phyloP scores from a whole-genome alignment of 257 asterid genomes.

The Gentiana macrophylla region DNA sequence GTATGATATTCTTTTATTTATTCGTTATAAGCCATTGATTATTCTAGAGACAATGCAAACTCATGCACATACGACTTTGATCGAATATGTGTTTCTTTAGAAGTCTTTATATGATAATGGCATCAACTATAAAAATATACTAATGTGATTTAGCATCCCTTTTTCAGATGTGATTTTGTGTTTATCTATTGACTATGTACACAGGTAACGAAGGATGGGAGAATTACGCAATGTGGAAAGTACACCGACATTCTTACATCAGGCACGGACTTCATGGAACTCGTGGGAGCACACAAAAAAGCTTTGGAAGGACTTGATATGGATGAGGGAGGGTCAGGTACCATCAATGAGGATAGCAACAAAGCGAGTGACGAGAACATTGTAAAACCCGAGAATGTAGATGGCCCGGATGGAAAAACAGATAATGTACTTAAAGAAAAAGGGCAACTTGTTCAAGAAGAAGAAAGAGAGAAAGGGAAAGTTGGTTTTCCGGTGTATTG shows the following conservation, averaged over 20 bases:
- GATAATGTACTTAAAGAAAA: slow-evolving; percentile 23
- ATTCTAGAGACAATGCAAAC: too few relatives aligned
- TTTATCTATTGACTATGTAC: slow-evolving; percentile 2
- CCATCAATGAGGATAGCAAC: slow-evolving; percentile 18
- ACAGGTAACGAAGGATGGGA: slow-evolving; percentile 86
- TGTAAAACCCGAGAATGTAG: slow-evolving; percentile 27
- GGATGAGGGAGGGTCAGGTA: slow-evolving; percentile 14
- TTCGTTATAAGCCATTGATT: background rate
- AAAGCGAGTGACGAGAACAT: slow-evolving; percentile 11
- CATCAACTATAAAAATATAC: background rate
- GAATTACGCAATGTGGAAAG: slow-evolving; percentile 65
- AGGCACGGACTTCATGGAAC: slow-evolving; percentile 79
- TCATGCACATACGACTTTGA: too few relatives aligned
- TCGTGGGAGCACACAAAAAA: slow-evolving; percentile 80
- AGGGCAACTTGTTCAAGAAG: slow-evolving; percentile 82
- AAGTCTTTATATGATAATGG: too few relatives aligned
- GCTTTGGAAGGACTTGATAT: slow-evolving; percentile 62
- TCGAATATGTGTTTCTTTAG: too few relatives aligned
- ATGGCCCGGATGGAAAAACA: slow-evolving; percentile 19
- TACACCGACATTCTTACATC: slow-evolving; percentile 58
- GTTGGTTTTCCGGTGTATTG: slow-evolving; percentile 71
- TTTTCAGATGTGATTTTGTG: background rate
- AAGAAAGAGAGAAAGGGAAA: slow-evolving; percentile 84
- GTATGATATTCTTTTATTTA: slow-evolving; percentile 30
- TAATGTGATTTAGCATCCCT: background rate